A percentile compares a stretch with the other conserved stretches of the same genome.
phyloP scores from a whole-genome alignment of 169 alveolate genomes.

The Babesia caballi region DNA sequence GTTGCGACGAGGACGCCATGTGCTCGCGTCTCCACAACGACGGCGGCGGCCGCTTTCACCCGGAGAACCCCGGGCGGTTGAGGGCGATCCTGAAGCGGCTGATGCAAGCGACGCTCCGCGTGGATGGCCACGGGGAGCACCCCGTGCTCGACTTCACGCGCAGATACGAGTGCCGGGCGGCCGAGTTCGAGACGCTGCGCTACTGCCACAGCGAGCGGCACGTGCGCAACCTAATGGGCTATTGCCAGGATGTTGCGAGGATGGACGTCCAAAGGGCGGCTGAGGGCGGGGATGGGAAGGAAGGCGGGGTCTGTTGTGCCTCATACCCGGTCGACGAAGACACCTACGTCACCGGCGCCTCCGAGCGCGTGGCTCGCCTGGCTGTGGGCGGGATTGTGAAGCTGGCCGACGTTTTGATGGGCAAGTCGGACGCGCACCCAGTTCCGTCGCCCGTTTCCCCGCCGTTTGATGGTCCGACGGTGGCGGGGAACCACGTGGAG shows the following conservation, averaged over 20 bases:
- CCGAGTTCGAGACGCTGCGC: neutral
- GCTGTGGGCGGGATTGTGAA: conserved; percentile 68
- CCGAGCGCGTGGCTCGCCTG: conserved; percentile 65
- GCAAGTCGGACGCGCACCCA: neutral
- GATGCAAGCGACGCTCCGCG: neutral
- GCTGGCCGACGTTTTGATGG: conserved; percentile 51
- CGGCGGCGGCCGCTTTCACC: conserved; percentile 5
- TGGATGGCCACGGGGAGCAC: neutral
- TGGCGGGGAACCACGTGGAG: too few relatives aligned
- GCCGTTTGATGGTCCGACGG: too few relatives aligned
- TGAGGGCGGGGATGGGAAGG: neutral
- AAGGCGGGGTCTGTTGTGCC: neutral
- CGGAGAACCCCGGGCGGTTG: conserved; percentile 27
- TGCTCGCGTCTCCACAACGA: conserved; percentile 27
- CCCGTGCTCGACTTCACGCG: conserved; percentile 3
- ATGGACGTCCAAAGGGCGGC: neutral
- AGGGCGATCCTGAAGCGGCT: conserved; percentile 25
- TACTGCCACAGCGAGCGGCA: conserved; percentile 43
- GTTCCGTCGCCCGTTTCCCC: neutral
- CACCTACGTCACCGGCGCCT: conserved; percentile 60
- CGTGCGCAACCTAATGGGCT: neutral
- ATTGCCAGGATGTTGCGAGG: conserved; percentile 2
- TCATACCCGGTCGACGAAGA: conserved; percentile 47
- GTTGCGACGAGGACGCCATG: conserved; percentile 44
- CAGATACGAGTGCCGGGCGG: neutral